Percentiles rank a stretch among this genome's conserved stretches.
Conservation (phyloP, 306 rosid genomes). For the Hippophae gyantsensis region DNA sequence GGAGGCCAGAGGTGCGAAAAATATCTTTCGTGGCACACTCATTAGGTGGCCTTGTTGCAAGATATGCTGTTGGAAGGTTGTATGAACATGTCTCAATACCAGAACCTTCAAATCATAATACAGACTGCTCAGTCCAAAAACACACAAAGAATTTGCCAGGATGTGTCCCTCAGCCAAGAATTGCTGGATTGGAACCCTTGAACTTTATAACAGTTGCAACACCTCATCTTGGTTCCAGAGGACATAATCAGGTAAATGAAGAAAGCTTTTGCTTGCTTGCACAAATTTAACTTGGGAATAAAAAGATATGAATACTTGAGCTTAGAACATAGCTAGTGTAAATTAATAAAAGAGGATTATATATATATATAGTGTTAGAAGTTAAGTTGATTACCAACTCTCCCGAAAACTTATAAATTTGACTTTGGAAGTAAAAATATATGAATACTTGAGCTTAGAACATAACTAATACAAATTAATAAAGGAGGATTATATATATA, state of each 20-base stretch:
- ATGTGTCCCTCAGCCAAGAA: conserved; percentile 31
- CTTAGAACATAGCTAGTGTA: too few relatives aligned
- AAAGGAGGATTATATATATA: too few relatives aligned
- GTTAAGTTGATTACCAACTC: too few relatives aligned
- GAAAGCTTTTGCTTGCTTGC: conserved; percentile 4
- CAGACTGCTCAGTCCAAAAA: conserved; percentile 26
- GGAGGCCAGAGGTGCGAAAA: conserved; percentile 56
- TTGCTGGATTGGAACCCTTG: conserved; percentile 85
- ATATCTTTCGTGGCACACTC: conserved; percentile 96
- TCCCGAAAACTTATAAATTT: background rate
- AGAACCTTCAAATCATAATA: conserved; percentile 23
- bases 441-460: too few relatives aligned
- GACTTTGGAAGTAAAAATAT: background rate
- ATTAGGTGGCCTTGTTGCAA: conserved; percentile 87
- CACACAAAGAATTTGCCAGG: conserved; percentile 29
- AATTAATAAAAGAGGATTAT: too few relatives aligned
- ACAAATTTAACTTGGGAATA: background rate
- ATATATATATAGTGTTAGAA: too few relatives aligned
- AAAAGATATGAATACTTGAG: too few relatives aligned
- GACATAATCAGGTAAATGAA: conserved; percentile 62
- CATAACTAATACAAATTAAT: too few relatives aligned
- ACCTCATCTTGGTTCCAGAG: conserved; percentile 94
- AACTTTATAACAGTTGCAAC: conserved; percentile 92
- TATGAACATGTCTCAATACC: conserved; percentile 31
- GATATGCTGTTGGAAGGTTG: conserved; percentile 88